Evolutionary conservation across 116 monocot species (phyloP).

Genomic region (Dioscorea cayenensis): DNA sequence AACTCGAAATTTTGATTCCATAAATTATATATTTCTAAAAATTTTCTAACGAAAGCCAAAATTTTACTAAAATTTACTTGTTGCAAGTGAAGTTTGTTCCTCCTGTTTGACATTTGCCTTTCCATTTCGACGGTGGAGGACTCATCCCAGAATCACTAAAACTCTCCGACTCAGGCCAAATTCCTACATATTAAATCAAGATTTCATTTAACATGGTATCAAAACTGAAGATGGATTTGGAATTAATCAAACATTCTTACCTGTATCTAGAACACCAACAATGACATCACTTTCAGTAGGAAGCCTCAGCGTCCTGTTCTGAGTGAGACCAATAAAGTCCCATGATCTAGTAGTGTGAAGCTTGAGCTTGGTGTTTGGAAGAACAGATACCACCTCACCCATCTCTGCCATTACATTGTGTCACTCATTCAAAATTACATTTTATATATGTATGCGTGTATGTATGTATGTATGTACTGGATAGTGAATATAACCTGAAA

Average conservation of each 20-base stretch:
- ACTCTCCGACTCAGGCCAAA: slow-evolving; percentile 21
- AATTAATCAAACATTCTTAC: not conserved
- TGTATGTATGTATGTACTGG: too few species aligned
- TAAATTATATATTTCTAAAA: too few species aligned
- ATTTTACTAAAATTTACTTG: not conserved
- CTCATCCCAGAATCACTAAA: slow-evolving; percentile 10
- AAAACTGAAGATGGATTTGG: too few species aligned
- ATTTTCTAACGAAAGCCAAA: too few species aligned
- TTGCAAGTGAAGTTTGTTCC: slow-evolving; percentile 14
- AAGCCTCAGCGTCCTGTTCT: not conserved
- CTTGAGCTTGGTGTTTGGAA: slow-evolving; percentile 4
- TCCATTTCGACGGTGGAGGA: slow-evolving; percentile 10
- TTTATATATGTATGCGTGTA: too few species aligned
- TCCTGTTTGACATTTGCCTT: slow-evolving; percentile 4
- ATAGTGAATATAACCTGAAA: slow-evolving; percentile 2
- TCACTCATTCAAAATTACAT: not conserved
- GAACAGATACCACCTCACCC: slow-evolving; percentile 15
- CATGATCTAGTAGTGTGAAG: slow-evolving; percentile 18
- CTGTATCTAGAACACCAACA: slow-evolving; percentile 17
- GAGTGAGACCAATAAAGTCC: slow-evolving; percentile 10
- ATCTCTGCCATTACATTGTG: not conserved
- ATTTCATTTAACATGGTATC: not conserved
- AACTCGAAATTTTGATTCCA: too few species aligned
- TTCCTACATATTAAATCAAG: not conserved
- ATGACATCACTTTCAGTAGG: slow-evolving; percentile 6